Percentiles rank a stretch among this genome's conserved stretches.
Evolutionary conservation across 2,329 filamentous ascomycete species (phyloP).

Genomic region (Hymenotorrendiella dingleyae): DNA sequence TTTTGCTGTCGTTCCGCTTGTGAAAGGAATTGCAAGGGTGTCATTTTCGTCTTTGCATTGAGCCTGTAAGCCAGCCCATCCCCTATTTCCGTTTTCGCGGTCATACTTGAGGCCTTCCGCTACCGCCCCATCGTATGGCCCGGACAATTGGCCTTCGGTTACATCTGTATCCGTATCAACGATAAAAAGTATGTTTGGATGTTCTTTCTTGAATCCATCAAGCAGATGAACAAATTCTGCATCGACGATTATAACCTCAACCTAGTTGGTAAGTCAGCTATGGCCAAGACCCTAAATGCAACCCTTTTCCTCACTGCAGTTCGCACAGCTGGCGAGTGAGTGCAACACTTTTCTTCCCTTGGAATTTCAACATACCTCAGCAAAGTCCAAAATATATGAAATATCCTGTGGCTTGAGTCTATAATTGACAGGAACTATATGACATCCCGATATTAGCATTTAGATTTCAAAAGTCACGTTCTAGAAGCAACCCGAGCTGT

Average conservation of each 20-base stretch:
- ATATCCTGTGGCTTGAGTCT: constrained; percentile 79
- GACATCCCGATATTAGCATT: neutral
- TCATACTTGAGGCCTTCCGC: constrained; percentile 75
- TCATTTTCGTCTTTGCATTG: constrained; percentile 68
- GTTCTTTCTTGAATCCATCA: constrained; percentile 53
- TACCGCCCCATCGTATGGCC: constrained; percentile 79
- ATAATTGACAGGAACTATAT: constrained; percentile 52
- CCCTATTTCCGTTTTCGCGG: constrained; percentile 53
- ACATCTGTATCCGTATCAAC: constrained; percentile 78
- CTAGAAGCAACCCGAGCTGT: neutral
- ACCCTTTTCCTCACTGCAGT: too few species aligned
- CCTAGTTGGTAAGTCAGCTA: constrained; percentile 31
- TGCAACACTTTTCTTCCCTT: too few species aligned
- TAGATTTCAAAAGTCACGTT: too few species aligned
- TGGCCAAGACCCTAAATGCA: neutral
- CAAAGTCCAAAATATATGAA: constrained; percentile 81
- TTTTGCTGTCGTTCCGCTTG: constrained; percentile 82
- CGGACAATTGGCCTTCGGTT: constrained; percentile 65
- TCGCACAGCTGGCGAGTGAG: too few species aligned
- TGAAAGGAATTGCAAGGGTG: constrained; percentile 84
- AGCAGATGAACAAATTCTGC: constrained; percentile 70
- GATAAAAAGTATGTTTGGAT: constrained; percentile 63
- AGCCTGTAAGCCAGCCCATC: constrained; percentile 71
- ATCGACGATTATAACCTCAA: constrained; percentile 83
- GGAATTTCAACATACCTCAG: constrained; percentile 41